Conservation (phyloP, 441 rosid species). For the Pelargonium citronellum region DNA sequence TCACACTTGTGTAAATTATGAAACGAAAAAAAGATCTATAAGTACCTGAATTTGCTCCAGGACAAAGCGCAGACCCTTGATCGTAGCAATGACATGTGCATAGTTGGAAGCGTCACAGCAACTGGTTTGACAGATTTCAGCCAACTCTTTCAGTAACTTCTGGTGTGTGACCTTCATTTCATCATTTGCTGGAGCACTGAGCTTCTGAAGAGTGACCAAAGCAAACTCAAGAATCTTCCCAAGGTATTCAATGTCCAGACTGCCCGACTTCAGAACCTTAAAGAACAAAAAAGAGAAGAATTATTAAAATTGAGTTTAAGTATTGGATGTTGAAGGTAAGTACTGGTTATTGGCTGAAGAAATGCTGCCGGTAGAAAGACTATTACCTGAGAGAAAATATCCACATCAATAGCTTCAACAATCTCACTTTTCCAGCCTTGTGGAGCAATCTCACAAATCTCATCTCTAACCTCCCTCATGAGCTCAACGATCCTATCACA, state of each 20-base stretch:
- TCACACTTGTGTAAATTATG: neutral
- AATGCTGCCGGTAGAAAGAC: neutral
- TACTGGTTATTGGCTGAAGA: neutral
- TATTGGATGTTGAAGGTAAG: too few species aligned
- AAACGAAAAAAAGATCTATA: neutral
- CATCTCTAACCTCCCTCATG: conserved; percentile 85
- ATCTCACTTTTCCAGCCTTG: conserved; percentile 75
- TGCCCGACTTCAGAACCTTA: conserved; percentile 67
- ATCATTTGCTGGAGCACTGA: conserved; percentile 68
- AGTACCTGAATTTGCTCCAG: conserved; percentile 84
- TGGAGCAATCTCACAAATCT: conserved; percentile 75
- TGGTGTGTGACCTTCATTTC: conserved; percentile 47
- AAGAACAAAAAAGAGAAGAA: conserved; percentile 12
- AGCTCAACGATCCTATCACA: conserved; percentile 63
- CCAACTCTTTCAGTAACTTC: conserved; percentile 54
- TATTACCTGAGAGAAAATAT: conserved; percentile 68
- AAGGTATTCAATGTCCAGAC: conserved; percentile 64
- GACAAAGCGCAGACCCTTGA: conserved; percentile 75
- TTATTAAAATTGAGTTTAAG: neutral
- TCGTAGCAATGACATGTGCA: conserved; percentile 54
- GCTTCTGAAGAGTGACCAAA: conserved; percentile 60
- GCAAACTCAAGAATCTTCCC: conserved; percentile 78
- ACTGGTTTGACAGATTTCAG: conserved; percentile 43
- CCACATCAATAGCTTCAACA: conserved; percentile 62
- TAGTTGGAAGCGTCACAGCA: conserved; percentile 32